Evolutionary conservation across 306 rosid species (phyloP), one percentile per base, ranked within the genome.

Genomic region (Cercis canadensis): DNA sequence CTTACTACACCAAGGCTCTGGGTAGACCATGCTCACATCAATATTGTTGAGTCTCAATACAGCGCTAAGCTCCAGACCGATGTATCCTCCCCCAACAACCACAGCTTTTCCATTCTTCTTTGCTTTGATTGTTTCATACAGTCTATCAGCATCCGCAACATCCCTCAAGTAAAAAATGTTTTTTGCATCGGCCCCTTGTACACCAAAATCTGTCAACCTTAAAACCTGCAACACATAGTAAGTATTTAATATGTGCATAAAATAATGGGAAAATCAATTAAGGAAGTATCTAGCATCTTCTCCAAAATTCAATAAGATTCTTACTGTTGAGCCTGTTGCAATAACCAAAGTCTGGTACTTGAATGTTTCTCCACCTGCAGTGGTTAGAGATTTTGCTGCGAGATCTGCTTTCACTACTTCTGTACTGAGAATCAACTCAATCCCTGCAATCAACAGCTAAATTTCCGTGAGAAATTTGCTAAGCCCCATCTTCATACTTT

Each of bases 1-100:
- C 99, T 89, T 89, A 94, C 99, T 94, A 80, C 97, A 91, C 99
- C 99, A 94, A 37, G 97, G 97, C 78, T 94, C 99, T 13, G 99
- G 99, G 83, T 91, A 94, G 75, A 94, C 96, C 99, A 94, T 94
- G 71, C 60, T 83, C 55, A 86, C 92, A 67, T 94, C 96, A 68
- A 84, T 46, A 71, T 91, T 80, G 81, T 94, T 94, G 62, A 91
- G 84, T 72, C 62, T 79, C 85, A 94, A 75, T 46, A 79, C 95
- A 21, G 99, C 99, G 83, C 96, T 79, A 67, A 94, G 86, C 82
- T 94, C 99, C 69, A 94, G 89, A 82, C 99, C 95, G 9, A 94
- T 94, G 83, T 94, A 91, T 57, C 96, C 99, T 75, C 99, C 99
- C 53, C 99, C 99, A 62, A 94, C 99, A 78, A 94, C 80, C 67